These are phyloP conservation scores for Boletus sp. DNA, from an alignment of 1,284 basidiomycete genomes.

Conservation along the genomic window DNA sequence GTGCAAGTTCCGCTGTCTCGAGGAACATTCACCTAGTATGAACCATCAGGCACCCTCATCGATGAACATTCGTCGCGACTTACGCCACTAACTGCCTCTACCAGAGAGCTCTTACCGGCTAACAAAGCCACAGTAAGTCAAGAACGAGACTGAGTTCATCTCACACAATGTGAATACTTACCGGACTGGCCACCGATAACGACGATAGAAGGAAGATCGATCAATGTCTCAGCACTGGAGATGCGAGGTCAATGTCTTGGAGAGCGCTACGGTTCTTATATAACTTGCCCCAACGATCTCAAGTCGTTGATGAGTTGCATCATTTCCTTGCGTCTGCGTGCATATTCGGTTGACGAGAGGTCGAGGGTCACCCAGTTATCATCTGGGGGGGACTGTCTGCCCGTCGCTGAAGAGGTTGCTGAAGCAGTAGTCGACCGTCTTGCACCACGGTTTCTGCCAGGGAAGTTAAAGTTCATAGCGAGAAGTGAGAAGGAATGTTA, in stretches of 20 bases:
- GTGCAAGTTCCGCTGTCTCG: slow-evolving; percentile 59
- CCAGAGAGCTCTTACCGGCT: slow-evolving; percentile 59
- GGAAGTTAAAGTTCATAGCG: slow-evolving; percentile 12
- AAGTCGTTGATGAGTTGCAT: slow-evolving; percentile 46
- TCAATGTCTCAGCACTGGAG: slow-evolving; percentile 37
- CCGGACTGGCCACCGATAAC: slow-evolving; percentile 63
- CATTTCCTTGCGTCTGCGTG: slow-evolving; percentile 41
- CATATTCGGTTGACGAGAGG: slow-evolving; percentile 40
- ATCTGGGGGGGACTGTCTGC: slow-evolving; percentile 9
- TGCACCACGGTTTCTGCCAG: background rate
- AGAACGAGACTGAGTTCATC: background rate
- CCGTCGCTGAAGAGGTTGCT: background rate
- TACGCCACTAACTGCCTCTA: slow-evolving; percentile 57
- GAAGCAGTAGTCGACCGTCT: background rate
- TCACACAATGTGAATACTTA: slow-evolving; percentile 21
- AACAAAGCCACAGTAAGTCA: slow-evolving; percentile 6
- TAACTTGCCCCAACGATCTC: slow-evolving; percentile 41
- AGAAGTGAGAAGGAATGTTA: background rate
- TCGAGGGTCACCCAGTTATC: slow-evolving; percentile 14
- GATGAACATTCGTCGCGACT: slow-evolving; percentile 11
- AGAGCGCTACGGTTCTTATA: background rate
- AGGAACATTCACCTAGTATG: slow-evolving; percentile 51
- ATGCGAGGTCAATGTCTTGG: background rate
- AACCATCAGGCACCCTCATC: background rate
- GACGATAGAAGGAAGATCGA: slow-evolving; percentile 49